These are phyloP conservation scores for Geranium brycei DNA, from an alignment of 345 rosid genomes.

Conservation along the genomic window DNA sequence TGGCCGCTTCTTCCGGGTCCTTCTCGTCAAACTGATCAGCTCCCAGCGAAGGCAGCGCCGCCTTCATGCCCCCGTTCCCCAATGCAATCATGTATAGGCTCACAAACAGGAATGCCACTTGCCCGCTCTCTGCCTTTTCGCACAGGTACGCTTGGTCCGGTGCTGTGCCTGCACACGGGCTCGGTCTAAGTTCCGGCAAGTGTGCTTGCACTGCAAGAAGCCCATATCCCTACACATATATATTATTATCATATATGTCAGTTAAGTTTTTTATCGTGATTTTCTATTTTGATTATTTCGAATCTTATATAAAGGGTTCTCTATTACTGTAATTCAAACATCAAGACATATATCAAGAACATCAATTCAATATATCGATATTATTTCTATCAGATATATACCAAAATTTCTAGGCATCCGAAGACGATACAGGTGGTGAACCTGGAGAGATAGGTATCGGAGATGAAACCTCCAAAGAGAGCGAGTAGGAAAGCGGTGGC, in stretches of 20 bases:
- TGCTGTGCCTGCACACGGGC: slow-evolving; percentile 4
- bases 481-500: slow-evolving; percentile 14
- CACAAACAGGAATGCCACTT: neutral
- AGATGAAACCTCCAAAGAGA: slow-evolving; percentile 16
- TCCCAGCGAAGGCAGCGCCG: slow-evolving; percentile 11
- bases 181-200: neutral
- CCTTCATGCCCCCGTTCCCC: slow-evolving; percentile 11
- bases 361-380: neutral
- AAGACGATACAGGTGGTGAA: slow-evolving; percentile 13
- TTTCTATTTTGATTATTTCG: too few species aligned
- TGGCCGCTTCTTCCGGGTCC: neutral
- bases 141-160: slow-evolving; percentile 4
- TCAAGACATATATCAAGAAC: neutral
- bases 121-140: slow-evolving; percentile 2
- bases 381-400: neutral
- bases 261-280: too few species aligned
- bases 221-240: neutral
- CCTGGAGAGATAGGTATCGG: slow-evolving; percentile 15
- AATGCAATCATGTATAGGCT: slow-evolving; percentile 1
- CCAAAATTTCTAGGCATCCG: slow-evolving; percentile 17
- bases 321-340: too few species aligned
- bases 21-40: slow-evolving; percentile 16
- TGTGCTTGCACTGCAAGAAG: neutral
- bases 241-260: too few species aligned
- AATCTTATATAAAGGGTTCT: too few species aligned